Evolutionary conservation across 768 basidiomycete genomes (phyloP), one percentile per base, ranked within the genome.

Genomic region (Boletus reticuloceps): DNA sequence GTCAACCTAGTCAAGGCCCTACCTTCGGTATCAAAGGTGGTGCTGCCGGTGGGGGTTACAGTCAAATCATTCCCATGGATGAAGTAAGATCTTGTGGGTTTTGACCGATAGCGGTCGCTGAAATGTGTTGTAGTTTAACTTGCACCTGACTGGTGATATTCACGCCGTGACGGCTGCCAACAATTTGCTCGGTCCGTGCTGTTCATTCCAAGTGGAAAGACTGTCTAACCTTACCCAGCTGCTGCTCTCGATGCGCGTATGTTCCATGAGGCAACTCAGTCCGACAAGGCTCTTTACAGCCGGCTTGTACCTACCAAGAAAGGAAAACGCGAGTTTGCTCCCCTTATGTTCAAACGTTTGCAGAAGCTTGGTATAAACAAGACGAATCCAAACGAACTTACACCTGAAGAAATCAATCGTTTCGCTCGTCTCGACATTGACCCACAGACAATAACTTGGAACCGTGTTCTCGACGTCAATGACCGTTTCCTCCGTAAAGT

Each of bases 11-110:
- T 75, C 96, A 99, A 73, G 96, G 97, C 13, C 96, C 96, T 34
- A 98, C 96, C 0, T 99, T 98, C 69, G 96, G 96, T 62, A 97
- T 99, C 79, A 99, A 99, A 74, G 96, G 96, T 62, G 97, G 96
- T 64, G 96, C 96, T 37, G 96, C 96, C 41, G 96, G 97, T 39
- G 96, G 96, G 57, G 96, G 96, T 50, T 99, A 98, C 77, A 94
- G 92, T 69, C 95, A 97, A 69, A 91, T 99, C 66, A 98, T 98
- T 74, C 96, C 96, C 40, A 98, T 98, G 96, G 96, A 98, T 66
- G 96, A 98, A 77, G 89, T 89, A 59, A 51, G 71, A 56, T 16
- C 5, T 29, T 1, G 25, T 10, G 9, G 3, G 8, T 4, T 54
- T 64, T 49, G 51, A 34, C 20, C 27, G 34, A 31, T 11, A 48